Evolutionary conservation across 2,329 filamentous ascomycete genomes (phyloP), one percentile per base, ranked within the genome.

Genomic region (Verticillium tricorpus): DNA sequence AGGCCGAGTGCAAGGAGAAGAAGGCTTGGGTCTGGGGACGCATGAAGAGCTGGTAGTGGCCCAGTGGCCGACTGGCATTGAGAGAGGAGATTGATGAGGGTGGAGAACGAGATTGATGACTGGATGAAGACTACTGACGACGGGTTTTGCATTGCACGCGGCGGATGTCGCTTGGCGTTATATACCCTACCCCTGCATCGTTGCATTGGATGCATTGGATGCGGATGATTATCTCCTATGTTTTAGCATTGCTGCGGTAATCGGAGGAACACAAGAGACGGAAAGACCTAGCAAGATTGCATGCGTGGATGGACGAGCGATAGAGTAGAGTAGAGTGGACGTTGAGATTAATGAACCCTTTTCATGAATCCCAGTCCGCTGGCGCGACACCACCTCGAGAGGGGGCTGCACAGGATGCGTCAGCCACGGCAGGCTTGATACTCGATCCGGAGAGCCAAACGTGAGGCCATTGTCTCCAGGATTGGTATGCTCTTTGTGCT

Each of bases 41-140:
- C 3, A 59, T 59, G 28, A 54, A 54, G 58, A 59, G 40, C 58
- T 59, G 58, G 58, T 59, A 37, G 32, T 55, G 22, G 9, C 11
- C 28, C 34, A 5, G 34, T 14, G 34, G 11, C 14, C 31, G 8
- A 34, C 31, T 56, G 45, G 22, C 11, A 52, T 14, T n/a, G 9
- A 7, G 39, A 17, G n/a, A 45, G 15, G n/a, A 45, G 39, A 39
- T 12, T 58, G 35, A 58, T 39, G 39, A 50, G n/a, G 34, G 57
- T 45, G 14, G 28, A 58, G 15, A 39, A 50, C 35, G 31, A 58
- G 22, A 50, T 45, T 35, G 57, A 40, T n/a, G 45, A 52, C 45
- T 52, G 45, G 45, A 52, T 52, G 45, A 52, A 22, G 45, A 22
- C 19, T 9, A 35, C 34, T 35, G 45, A 52, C 45, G 45, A 52